Conservation (phyloP, 805 yeast species). For the Yamadazyma endophytica region DNA sequence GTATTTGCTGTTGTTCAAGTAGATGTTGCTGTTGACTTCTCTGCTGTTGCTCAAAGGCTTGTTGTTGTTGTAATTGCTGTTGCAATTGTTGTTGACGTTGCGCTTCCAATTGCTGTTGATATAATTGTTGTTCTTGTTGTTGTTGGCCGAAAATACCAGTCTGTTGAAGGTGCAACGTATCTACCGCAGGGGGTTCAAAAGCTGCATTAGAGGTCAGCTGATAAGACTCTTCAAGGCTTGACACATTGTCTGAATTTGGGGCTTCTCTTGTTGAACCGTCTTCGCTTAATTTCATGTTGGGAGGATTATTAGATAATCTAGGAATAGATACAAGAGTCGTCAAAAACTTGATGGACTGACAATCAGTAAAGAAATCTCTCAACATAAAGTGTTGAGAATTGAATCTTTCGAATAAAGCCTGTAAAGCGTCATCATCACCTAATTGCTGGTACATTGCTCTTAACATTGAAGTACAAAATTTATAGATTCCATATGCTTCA, state of each 20-base stretch:
- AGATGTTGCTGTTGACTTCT: slow-evolving; percentile 64
- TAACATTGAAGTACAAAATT: slow-evolving; percentile 84
- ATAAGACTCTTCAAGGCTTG: slow-evolving; percentile 41
- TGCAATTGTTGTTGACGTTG: slow-evolving; percentile 67
- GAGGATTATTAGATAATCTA: slow-evolving; percentile 55
- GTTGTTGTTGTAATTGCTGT: slow-evolving; percentile 66
- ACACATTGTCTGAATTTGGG: slow-evolving; percentile 13
- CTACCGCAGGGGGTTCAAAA: slow-evolving; percentile 33
- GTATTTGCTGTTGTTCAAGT: slow-evolving; percentile 61
- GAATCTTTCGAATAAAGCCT: slow-evolving; percentile 69
- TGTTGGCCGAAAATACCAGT: slow-evolving; percentile 54
- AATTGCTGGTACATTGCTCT: slow-evolving; percentile 78
- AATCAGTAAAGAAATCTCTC: slow-evolving; percentile 84
- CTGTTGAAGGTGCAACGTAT: slow-evolving; percentile 44
- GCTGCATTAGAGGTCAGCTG: slow-evolving; percentile 36
- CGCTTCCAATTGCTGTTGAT: slow-evolving; percentile 59
- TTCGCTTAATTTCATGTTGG: slow-evolving; percentile 49
- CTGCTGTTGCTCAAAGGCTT: slow-evolving; percentile 72
- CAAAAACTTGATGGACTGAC: slow-evolving; percentile 77
- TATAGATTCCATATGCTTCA: slow-evolving; percentile 90
- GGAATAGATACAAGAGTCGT: slow-evolving; percentile 81
- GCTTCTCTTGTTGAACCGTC: slow-evolving; percentile 34
- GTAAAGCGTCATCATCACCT: slow-evolving; percentile 70
- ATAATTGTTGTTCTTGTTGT: slow-evolving; percentile 53
- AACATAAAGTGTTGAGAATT: slow-evolving; percentile 66